Percentiles rank a stretch among this genome's conserved stretches.
These are phyloP conservation scores for Apostasia ramifera DNA, from an alignment of 106 monocot genomes.

Conservation along the genomic window DNA sequence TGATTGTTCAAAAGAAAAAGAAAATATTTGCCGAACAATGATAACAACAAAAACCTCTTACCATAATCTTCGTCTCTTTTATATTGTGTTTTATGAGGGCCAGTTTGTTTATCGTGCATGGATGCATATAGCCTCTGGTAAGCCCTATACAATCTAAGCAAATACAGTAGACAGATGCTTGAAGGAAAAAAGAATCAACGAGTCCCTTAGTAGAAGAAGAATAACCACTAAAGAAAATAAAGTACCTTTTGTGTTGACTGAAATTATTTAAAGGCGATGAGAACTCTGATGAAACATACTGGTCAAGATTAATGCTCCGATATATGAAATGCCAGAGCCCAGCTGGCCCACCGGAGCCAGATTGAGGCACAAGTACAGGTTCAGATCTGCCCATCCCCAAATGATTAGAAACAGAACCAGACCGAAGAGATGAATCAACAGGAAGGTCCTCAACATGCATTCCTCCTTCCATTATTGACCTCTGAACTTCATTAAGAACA, in stretches of 20 bases:
- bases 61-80: conserved; percentile 92
- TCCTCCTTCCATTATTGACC: conserved; percentile 73
- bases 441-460: conserved; percentile 80
- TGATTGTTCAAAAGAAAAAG: neutral
- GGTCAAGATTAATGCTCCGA: conserved; percentile 77
- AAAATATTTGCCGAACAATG: neutral
- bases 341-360: conserved; percentile 64
- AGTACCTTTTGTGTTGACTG: conserved; percentile 72
- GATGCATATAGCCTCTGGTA: conserved; percentile 84
- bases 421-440: conserved; percentile 45
- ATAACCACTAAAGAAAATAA: neutral
- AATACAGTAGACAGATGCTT: neutral
- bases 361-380: conserved; percentile 12
- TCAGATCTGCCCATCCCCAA: conserved; percentile 14
- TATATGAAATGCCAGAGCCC: conserved; percentile 98
- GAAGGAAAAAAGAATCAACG: neutral
- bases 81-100: conserved; percentile 90
- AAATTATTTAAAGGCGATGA: conserved; percentile 70
- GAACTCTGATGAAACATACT: conserved; percentile 92
- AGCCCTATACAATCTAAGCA: conserved; percentile 70
- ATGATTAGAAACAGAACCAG: conserved; percentile 34
- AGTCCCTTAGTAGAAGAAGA: neutral
- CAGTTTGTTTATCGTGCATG: conserved; percentile 88
- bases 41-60: conserved; percentile 15
- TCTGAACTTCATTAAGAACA: conserved; percentile 84